Percentiles rank a stretch among this genome's conserved stretches.
Evolutionary conservation across 306 rosid genomes (phyloP).

Genomic region (Biancaea sappan): DNA sequence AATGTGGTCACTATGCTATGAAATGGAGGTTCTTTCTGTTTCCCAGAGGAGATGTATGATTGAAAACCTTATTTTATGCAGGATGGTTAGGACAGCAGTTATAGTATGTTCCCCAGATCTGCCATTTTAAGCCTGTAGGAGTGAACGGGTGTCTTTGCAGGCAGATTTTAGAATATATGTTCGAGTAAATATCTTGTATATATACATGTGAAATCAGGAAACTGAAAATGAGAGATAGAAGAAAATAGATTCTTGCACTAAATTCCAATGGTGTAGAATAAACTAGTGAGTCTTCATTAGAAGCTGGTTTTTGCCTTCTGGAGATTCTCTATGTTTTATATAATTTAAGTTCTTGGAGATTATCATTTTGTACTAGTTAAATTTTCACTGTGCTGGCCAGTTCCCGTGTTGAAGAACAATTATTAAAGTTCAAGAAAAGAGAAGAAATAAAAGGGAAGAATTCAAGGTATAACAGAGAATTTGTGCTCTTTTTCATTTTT

Average conservation of each 20-base stretch:
- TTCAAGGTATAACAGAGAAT: neutral
- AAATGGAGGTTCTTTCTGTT: constrained; percentile 30
- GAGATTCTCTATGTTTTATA: constrained; percentile 6
- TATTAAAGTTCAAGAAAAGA: neutral
- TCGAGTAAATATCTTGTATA: constrained; percentile 47
- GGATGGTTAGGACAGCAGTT: constrained; percentile 34
- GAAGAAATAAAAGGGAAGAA: neutral
- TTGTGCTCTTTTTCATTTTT: too few species aligned
- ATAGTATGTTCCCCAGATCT: constrained; percentile 26
- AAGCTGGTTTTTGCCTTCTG: constrained; percentile 1
- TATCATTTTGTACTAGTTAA: neutral
- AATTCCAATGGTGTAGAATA: constrained; percentile 28
- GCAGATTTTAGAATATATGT: constrained; percentile 39
- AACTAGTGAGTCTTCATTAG: constrained; percentile 18
- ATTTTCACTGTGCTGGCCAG: neutral
- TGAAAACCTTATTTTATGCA: constrained; percentile 26
- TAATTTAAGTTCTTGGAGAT: neutral
- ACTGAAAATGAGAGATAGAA: constrained; percentile 36
- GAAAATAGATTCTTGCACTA: constrained; percentile 39
- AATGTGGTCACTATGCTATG: constrained; percentile 21
- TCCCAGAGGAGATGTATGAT: constrained; percentile 27
- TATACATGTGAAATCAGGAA: constrained; percentile 32
- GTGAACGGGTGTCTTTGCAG: constrained; percentile 37
- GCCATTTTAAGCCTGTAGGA: constrained; percentile 27
- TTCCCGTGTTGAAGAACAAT: neutral